Base-by-base conservation (phyloP, 306 rosid species). In the Cucurbita maxima region DNA sequence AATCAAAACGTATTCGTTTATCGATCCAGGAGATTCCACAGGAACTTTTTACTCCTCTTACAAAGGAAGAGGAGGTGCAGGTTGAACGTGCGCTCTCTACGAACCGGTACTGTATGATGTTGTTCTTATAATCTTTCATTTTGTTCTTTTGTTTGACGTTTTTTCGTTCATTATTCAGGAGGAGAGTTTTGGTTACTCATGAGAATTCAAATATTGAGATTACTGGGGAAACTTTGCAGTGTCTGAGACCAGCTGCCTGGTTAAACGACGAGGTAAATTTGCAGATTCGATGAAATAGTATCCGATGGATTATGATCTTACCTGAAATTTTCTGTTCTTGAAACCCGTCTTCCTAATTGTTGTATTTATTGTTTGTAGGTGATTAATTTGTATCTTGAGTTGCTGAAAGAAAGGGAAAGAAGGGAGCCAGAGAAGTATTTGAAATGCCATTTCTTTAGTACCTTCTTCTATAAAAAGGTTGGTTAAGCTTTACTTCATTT, bases 391-490 rank as follows among this genome's bases (percentile, higher is more conserved):
- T 95, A 95, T 80, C 84, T 91, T 53, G 99, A 89, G 83, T 87
- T 95, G 91, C 84, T 95, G 78, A 95, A 91, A 86, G 99, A 95
- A 86, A 86, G 99, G 83, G 99, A 95, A 84, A 88, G 77, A 52
- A 82, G 93, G 80, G 93, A 95, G 66, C 91, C 91, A 4, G 71
- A 84, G 76, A 91, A 83, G 82, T 95, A 80, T 80, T 78, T 95
- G 78, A 95, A 87, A 78, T 95, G 97, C 61, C 99, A 95, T 84
- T 95, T 95, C 84, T 95, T 91, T 83, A 95, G 78, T 78, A 85
- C 99, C 19, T 95, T 95, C 83, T 95, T 95, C 87, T 95, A 91
- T 86, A 91, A 88, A 72, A 95, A 84, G 97, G 99, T 90, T 71
- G 48, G 72, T 81, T 77, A 58, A 58, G 71, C 70, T 76, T 64